A percentile compares a stretch with the other conserved stretches of the same genome.
Evolutionary conservation across 768 basidiomycete species (phyloP).

Genomic region (Tylopilus balloui): DNA sequence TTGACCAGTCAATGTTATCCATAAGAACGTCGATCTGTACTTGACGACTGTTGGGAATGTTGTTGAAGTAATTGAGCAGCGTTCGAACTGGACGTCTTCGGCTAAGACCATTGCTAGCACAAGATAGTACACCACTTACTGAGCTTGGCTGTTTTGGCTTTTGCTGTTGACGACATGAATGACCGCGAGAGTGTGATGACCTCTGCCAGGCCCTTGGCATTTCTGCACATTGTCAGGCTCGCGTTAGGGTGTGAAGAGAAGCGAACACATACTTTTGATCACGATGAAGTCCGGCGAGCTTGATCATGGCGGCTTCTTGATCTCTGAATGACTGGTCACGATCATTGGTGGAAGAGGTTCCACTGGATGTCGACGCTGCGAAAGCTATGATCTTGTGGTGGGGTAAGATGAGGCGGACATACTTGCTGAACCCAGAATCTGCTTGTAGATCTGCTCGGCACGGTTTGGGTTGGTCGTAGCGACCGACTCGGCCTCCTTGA

Average conservation of each 20-base stretch:
- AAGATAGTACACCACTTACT: slow-evolving; percentile 41
- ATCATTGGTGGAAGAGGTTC: slow-evolving; percentile 34
- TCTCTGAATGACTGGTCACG: slow-evolving; percentile 61
- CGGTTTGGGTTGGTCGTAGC: slow-evolving; percentile 47
- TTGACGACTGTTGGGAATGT: slow-evolving; percentile 69
- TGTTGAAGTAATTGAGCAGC: slow-evolving; percentile 82
- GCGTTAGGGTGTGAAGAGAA: neutral
- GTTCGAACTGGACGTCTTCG: slow-evolving; percentile 70
- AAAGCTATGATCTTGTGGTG: neutral
- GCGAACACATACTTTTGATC: slow-evolving; percentile 64
- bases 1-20: slow-evolving; percentile 93
- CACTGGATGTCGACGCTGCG: slow-evolving; percentile 33
- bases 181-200: slow-evolving; percentile 78
- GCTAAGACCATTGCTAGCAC: neutral
- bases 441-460: slow-evolving; percentile 72
- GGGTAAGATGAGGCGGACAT: slow-evolving; percentile 6
- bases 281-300: slow-evolving; percentile 82
- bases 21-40: slow-evolving; percentile 81
- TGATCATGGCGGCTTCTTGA: slow-evolving; percentile 81
- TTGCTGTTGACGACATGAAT: slow-evolving; percentile 92
- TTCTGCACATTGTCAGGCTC: slow-evolving; percentile 42
- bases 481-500: slow-evolving; percentile 48
- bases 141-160: slow-evolving; percentile 95
- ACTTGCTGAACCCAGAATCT: slow-evolving; percentile 50
- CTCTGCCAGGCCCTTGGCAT: slow-evolving; percentile 79